Percentiles rank a stretch among this genome's conserved stretches.
These are phyloP conservation scores for Pezicula rhizophila DNA, from an alignment of 2,329 filamentous ascomycete genomes.

Conservation along the genomic window DNA sequence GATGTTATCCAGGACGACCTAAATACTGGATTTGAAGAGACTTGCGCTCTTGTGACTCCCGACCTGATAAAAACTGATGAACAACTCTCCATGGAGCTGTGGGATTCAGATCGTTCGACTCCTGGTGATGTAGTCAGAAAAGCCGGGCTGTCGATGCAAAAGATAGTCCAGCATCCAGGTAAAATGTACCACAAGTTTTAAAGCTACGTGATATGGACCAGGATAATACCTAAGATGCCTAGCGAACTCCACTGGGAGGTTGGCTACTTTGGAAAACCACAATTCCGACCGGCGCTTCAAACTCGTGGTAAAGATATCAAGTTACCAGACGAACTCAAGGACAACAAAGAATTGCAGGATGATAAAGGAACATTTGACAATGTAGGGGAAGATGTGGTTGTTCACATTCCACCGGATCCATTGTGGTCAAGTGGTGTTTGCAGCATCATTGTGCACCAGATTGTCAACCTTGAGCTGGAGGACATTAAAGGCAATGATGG, in stretches of 20 bases:
- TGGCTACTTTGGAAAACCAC: conserved; percentile 87
- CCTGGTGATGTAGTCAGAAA: conserved; percentile 95
- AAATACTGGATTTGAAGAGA: conserved; percentile 90
- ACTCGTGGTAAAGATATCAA: conserved; percentile 81
- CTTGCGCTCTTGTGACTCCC: conserved; percentile 75
- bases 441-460: conserved; percentile 84
- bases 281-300: conserved; percentile 75
- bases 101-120: conserved; percentile 90
- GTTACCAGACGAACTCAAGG: conserved; percentile 66
- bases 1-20: conserved; percentile 91
- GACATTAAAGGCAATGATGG: conserved; percentile 82
- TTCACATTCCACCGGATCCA: conserved; percentile 89
- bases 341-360: conserved; percentile 75
- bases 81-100: conserved; percentile 86
- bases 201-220: conserved; percentile 77
- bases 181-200: conserved; percentile 86
- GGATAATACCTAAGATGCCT: conserved; percentile 81
- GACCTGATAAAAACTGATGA: conserved; percentile 92
- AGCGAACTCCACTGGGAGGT: conserved; percentile 95
- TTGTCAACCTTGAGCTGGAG: conserved; percentile 88
- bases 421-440: conserved; percentile 90
- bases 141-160: conserved; percentile 86
- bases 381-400: conserved; percentile 74
- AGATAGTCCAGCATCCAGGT: conserved; percentile 89
- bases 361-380: conserved; percentile 75